phyloP scores from a whole-genome alignment of 176 grass and related monocot genomes.

The Melocanna baccifera region DNA sequence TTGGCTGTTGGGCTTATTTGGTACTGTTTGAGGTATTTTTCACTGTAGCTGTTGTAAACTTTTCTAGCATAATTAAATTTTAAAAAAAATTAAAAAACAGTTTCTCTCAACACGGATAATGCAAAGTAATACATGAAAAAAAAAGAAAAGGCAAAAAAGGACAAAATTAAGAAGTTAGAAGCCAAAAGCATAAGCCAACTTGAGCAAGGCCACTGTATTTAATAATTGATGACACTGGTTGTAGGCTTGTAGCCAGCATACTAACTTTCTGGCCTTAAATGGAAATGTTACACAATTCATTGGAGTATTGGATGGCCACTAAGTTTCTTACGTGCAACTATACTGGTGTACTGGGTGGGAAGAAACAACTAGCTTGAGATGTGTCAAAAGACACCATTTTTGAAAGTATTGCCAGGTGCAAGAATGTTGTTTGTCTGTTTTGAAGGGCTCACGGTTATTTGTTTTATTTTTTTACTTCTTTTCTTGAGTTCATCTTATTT shows the following conservation, averaged over 20 bases:
- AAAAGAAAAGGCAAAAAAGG: too few relatives aligned
- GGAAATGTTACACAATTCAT: conserved; percentile 19
- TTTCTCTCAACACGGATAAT: too few relatives aligned
- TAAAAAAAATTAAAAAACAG: too few relatives aligned
- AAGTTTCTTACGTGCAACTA: conserved; percentile 17
- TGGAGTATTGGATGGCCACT: not conserved
- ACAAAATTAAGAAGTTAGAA: too few relatives aligned
- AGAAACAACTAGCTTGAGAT: not conserved
- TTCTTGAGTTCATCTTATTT: conserved; percentile 33
- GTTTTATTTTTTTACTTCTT: conserved; percentile 12
- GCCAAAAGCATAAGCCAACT: too few relatives aligned
- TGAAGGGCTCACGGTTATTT: conserved; percentile 7
- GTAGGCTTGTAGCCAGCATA: not conserved
- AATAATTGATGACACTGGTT: conserved; percentile 2
- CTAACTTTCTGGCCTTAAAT: not conserved
- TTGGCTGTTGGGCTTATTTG: too few relatives aligned
- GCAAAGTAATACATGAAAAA: too few relatives aligned
- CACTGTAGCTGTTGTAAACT: too few relatives aligned
- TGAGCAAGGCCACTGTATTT: too few relatives aligned
- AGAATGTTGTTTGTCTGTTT: conserved; percentile 2
- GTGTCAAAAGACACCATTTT: not conserved
- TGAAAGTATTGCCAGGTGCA: not conserved
- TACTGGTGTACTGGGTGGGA: not conserved
- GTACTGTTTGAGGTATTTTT: too few relatives aligned
- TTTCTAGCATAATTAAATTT: too few relatives aligned